Conservation (phyloP, 805 yeast species). For the Metschnikowia rubicola region DNA sequence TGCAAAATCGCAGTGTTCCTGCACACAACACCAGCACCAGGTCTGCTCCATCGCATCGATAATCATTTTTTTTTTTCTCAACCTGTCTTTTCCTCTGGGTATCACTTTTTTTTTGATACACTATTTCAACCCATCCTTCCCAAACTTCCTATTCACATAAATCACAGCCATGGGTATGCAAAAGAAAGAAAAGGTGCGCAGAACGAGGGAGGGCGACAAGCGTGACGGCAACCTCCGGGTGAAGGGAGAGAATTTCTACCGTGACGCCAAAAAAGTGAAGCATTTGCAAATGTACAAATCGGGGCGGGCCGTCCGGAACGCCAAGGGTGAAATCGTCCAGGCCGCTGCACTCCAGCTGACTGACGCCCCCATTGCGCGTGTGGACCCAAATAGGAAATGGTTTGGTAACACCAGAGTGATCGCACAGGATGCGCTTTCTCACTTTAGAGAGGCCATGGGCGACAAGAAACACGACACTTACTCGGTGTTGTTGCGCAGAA, state of each 20-base stretch:
- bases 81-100: neutral
- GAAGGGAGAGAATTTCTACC: constrained; percentile 94
- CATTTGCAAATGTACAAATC: constrained; percentile 89
- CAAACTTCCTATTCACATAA: neutral
- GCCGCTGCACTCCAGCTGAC: constrained; percentile 89
- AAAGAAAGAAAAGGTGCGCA: constrained; percentile 86
- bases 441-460: constrained; percentile 91
- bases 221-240: constrained; percentile 89
- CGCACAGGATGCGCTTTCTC: constrained; percentile 92
- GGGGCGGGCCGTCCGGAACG: constrained; percentile 84
- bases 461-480: constrained; percentile 78
- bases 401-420: constrained; percentile 96
- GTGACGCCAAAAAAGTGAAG: constrained; percentile 90
- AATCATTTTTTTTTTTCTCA: neutral
- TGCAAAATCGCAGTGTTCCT: neutral
- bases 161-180: constrained; percentile 72
- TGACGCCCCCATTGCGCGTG: constrained; percentile 85
- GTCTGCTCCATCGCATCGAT: constrained; percentile 7
- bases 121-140: neutral
- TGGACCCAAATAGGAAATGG: constrained; percentile 96
- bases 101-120: neutral
- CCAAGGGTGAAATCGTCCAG: constrained; percentile 77
- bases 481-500: constrained; percentile 82
- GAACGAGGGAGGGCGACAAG: constrained; percentile 75
- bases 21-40: neutral